Conservation (phyloP, 225 moss, liverwort and hornwort species). For the Marchantia paleacea region DNA sequence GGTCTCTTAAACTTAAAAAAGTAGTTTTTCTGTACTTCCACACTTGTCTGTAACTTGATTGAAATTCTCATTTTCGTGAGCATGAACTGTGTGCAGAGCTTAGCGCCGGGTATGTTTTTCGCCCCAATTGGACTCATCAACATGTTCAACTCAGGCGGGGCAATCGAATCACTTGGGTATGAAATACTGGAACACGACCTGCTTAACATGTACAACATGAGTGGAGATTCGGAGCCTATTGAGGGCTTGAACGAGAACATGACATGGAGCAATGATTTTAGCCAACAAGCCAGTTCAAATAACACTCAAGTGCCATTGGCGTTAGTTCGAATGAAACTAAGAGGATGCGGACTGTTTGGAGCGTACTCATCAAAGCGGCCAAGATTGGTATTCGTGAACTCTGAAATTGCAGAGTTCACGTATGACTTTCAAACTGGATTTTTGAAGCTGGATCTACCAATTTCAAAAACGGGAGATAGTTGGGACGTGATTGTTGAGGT, state of each 20-base stretch:
- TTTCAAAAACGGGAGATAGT: conserved; percentile 40
- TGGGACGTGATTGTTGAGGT: conserved; percentile 56
- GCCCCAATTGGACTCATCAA: conserved; percentile 77
- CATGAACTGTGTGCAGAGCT: conserved; percentile 44
- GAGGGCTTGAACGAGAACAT: conserved; percentile 20
- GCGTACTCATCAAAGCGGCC: conserved; percentile 64
- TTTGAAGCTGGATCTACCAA: conserved; percentile 51
- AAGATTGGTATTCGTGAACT: conserved; percentile 36
- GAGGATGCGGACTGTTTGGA: conserved; percentile 75
- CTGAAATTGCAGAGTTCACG: conserved; percentile 23
- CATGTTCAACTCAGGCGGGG: conserved; percentile 95
- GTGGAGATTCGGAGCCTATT: conserved; percentile 33
- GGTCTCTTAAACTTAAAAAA: background rate
- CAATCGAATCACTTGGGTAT: conserved; percentile 54
- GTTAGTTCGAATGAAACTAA: conserved; percentile 53
- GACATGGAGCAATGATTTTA: conserved; percentile 1
- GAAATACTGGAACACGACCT: conserved; percentile 44
- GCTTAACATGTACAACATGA: conserved; percentile 32
- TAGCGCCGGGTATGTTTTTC: conserved; percentile 52
- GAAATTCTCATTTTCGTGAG: background rate
- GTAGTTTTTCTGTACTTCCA: background rate
- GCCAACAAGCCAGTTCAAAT: background rate
- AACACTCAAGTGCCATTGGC: conserved; percentile 23
- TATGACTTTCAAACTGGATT: conserved; percentile 63
- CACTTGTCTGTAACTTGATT: background rate